Percentiles rank a stretch among this genome's conserved stretches.
Evolutionary conservation across 202 grass and related monocot species (phyloP).

Genomic region (Saccharum hybrid): DNA sequence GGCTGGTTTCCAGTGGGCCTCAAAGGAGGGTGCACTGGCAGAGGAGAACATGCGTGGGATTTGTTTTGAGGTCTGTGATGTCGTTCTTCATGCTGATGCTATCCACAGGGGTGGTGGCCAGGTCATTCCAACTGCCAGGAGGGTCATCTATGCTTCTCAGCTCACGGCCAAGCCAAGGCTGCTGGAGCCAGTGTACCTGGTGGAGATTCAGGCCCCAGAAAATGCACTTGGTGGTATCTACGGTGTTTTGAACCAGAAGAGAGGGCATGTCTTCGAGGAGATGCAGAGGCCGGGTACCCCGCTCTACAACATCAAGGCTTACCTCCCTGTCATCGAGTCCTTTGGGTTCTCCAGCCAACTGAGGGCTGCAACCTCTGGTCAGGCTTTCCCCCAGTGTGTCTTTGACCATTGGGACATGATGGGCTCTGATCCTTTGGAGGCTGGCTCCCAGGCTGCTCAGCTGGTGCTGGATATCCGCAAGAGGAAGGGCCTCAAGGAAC

Average conservation of each 20-base stretch:
- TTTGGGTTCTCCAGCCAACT: constrained; percentile 63
- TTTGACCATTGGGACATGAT: constrained; percentile 84
- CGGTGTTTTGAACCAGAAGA: constrained; percentile 76
- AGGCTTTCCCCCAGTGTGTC: constrained; percentile 72
- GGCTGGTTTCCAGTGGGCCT: no score
- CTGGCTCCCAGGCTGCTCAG: constrained; percentile 48
- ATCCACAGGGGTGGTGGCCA: constrained; percentile 78
- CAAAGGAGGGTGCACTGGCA: no score
- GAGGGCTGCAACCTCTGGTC: constrained; percentile 68
- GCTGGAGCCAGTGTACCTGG: constrained; percentile 8
- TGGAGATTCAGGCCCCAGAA: constrained; percentile 79
- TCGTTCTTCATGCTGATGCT: constrained; percentile 67
- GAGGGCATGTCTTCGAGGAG: constrained; percentile 79
- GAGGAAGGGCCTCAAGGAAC: constrained; percentile 81
- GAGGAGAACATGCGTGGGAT: no score
- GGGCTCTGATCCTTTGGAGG: constrained; percentile 60
- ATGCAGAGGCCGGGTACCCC: constrained; percentile 80
- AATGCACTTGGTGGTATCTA: constrained; percentile 79
- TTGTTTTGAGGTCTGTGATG: constrained; percentile 30
- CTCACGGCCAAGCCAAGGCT: constrained; percentile 31
- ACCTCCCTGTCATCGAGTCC: constrained; percentile 70
- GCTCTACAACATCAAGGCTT: constrained; percentile 78
- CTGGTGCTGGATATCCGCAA: constrained; percentile 60
- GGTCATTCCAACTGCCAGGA: constrained; percentile 69
- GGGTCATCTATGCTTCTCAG: constrained; percentile 72